phyloP scores from a whole-genome alignment of 2,329 filamentous ascomycete species.

The Penicillium sp. region DNA sequence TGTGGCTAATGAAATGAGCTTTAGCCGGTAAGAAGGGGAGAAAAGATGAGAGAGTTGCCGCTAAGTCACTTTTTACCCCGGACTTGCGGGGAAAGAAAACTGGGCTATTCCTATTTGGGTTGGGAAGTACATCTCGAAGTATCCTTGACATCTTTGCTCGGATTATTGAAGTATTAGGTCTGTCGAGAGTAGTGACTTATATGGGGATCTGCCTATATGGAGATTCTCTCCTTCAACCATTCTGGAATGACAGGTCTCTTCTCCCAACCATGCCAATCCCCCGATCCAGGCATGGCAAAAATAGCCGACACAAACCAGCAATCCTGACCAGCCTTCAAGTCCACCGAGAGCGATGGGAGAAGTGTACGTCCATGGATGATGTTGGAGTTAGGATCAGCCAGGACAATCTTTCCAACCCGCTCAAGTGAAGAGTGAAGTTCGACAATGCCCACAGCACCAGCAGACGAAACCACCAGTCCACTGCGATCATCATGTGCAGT shows the following conservation, averaged over 20 bases:
- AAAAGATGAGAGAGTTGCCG: not conserved
- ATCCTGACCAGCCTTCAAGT: slow-evolving; percentile 58
- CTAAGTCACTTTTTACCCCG: slow-evolving; percentile 1
- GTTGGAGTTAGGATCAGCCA: slow-evolving; percentile 79
- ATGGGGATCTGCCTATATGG: not conserved
- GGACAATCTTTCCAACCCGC: slow-evolving; percentile 65
- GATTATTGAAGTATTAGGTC: not conserved
- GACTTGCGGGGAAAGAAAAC: slow-evolving; percentile 5
- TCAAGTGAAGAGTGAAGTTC: slow-evolving; percentile 41
- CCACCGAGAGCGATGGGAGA: slow-evolving; percentile 68
- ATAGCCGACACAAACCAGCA: slow-evolving; percentile 71
- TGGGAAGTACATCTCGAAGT: not conserved
- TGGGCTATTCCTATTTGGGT: not conserved
- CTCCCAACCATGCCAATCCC: slow-evolving; percentile 64
- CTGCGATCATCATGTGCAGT: slow-evolving; percentile 34
- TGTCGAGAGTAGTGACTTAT: too few relatives aligned
- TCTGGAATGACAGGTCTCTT: slow-evolving; percentile 58
- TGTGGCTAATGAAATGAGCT: not conserved
- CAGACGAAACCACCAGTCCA: slow-evolving; percentile 50
- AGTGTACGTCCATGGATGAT: slow-evolving; percentile 70
- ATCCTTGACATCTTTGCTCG: not conserved
- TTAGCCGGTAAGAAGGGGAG: not conserved
- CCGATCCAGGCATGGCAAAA: slow-evolving; percentile 64
- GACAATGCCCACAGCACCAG: slow-evolving; percentile 54
- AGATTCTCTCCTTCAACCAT: slow-evolving; percentile 61